Evolutionary conservation across 441 rosid species (phyloP).

Genomic region (Bruguiera hainesii): DNA sequence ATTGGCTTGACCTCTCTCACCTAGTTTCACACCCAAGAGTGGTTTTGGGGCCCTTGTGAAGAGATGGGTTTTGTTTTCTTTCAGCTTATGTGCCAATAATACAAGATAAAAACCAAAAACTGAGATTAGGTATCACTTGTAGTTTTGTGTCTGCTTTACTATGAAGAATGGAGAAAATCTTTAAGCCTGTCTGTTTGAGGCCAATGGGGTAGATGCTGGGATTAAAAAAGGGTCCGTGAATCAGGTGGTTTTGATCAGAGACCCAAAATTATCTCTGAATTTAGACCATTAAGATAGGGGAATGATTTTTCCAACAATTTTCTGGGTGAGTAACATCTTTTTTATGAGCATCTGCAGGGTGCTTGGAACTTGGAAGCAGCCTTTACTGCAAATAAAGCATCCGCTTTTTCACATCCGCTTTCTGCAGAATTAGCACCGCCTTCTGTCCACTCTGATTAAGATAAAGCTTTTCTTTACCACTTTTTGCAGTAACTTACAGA

Average conservation of each 20-base stretch:
- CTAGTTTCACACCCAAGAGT: conserved; percentile 23
- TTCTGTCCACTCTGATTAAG: conserved; percentile 1
- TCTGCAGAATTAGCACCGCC: conserved; percentile 18
- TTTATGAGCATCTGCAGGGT: neutral
- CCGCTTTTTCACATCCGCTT: conserved; percentile 4
- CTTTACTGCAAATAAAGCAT: conserved; percentile 16
- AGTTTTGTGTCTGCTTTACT: conserved; percentile 5
- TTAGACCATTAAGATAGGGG: no score
- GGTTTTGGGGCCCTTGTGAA: conserved; percentile 14
- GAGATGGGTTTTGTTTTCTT: conserved; percentile 24
- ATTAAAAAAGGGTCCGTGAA: neutral
- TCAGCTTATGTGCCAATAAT: conserved; percentile 8
- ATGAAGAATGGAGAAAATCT: conserved; percentile 1
- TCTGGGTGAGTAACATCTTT: conserved; percentile 4
- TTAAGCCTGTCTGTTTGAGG: conserved; percentile 1
- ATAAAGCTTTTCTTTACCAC: neutral
- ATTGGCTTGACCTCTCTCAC: conserved; percentile 20
- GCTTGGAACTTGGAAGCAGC: neutral
- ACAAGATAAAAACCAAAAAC: conserved; percentile 15
- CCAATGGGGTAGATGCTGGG: conserved; percentile 9
- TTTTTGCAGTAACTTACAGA: conserved; percentile 11
- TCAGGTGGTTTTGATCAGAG: neutral
- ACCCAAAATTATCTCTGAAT: neutral
- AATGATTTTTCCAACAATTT: conserved; percentile 20
- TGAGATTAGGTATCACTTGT: conserved; percentile 12